A percentile compares a stretch with the other conserved stretches of the same genome.
phyloP scores from a whole-genome alignment of 805 yeast genomes.

The Saturnispora mendoncae region DNA sequence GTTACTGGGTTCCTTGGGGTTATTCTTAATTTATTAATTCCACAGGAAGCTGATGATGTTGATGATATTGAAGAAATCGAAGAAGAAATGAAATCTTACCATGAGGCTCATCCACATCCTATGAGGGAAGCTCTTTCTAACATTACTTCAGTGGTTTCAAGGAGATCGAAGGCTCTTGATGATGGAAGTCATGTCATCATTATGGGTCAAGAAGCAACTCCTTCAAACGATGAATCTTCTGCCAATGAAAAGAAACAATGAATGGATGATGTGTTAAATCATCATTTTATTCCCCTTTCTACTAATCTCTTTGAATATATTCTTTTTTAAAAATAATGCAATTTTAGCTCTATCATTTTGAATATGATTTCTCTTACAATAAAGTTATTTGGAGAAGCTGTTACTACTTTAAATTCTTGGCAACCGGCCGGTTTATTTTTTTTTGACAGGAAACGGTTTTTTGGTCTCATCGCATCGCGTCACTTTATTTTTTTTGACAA shows the following conservation, averaged over 20 bases:
- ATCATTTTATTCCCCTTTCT: too few relatives aligned
- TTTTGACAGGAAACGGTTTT: too few relatives aligned
- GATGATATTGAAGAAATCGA: slow-evolving; percentile 34
- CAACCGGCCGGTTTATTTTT: too few relatives aligned
- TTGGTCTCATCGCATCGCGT: too few relatives aligned
- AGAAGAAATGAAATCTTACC: slow-evolving; percentile 46
- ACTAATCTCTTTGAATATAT: too few relatives aligned
- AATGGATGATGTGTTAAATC: too few relatives aligned
- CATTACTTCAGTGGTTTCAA: slow-evolving; percentile 12
- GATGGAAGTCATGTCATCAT: slow-evolving; percentile 5
- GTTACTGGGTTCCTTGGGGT: slow-evolving; percentile 47
- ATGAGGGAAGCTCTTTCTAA: slow-evolving; percentile 10
- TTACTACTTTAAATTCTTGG: too few relatives aligned
- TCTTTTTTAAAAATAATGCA: too few relatives aligned
- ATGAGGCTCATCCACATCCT: slow-evolving; percentile 26
- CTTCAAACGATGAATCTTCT: background rate
- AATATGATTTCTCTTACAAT: too few relatives aligned
- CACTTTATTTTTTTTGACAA: too few relatives aligned
- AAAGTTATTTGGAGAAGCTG: too few relatives aligned
- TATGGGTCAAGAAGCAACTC: slow-evolving; percentile 5
- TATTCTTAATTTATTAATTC: slow-evolving; percentile 38
- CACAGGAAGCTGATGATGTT: slow-evolving; percentile 40
- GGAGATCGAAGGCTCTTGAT: slow-evolving; percentile 9
- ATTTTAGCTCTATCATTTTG: too few relatives aligned
- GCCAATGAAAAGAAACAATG: slow-evolving; percentile 8